Base-by-base conservation (phyloP, 1,284 basidiomycete species). In the Meira miltonrushii region DNA sequence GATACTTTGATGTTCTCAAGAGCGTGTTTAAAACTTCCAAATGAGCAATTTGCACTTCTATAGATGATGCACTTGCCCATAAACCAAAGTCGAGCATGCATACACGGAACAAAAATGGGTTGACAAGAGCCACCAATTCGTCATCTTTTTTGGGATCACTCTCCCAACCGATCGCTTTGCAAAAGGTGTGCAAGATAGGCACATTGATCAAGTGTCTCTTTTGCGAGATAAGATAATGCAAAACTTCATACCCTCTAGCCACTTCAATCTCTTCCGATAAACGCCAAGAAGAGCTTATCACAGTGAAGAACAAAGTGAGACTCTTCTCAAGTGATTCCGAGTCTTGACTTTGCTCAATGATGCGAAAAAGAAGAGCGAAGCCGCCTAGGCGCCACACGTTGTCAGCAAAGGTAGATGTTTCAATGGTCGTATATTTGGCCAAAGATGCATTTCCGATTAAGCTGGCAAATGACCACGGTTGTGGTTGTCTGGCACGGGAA, bases 1-100 rank as follows among this genome's bases (percentile, higher is more conserved):
- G 51, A 44, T 71, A 86, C 58, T 86, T 85, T 60, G 88, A 92
- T 0, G 82, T 82, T 57, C 84, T 79, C 11, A 94, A 79, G 7
- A 96, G 83, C 11, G 84, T 86, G 1, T 82, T 78, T 71, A 95
- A 92, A 74, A 95, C 89, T 50, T 88, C 85, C 0, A 93, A 82
- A 71, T 92, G 88, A 15, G 86, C 83, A 2, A 81, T 82, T 71
- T 91, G 88, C 25, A 96, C 86, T 21, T 17, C 17, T 33, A 33
- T 4, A 12, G 17, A 21, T 13, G 5, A 13, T 41, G 87, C 86
- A 3, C 80, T 71, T 0, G 89, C 84, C 93, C 93, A 97, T 6
- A 96, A 84, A 60, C 91, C 87, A 67, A 95, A 90, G 72, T 95
- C 90, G 2, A 96, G 84, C 0, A 90, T 88, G 46, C 96, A 83